phyloP scores from a whole-genome alignment of 306 rosid genomes.

The Prunus campanulata region DNA sequence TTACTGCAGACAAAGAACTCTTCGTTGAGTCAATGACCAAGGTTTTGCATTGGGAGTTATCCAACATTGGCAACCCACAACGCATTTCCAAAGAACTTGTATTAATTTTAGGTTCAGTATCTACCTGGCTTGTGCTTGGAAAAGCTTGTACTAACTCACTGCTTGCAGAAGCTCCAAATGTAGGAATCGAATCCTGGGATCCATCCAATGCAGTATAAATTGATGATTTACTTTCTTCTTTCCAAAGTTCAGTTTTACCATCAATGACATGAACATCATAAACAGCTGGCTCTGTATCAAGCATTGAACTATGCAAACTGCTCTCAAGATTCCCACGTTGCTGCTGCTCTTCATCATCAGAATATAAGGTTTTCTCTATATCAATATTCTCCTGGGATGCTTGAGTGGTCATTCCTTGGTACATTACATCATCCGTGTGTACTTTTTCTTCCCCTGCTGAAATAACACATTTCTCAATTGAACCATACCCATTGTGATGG shows the following conservation, averaged over 20 bases:
- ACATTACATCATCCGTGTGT: slow-evolving; percentile 17
- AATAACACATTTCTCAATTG: slow-evolving; percentile 21
- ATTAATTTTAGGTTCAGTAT: slow-evolving; percentile 4
- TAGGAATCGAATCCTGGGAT: slow-evolving; percentile 15
- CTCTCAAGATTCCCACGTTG: slow-evolving; percentile 21
- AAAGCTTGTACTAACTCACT: slow-evolving; percentile 8
- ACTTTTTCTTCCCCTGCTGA: slow-evolving; percentile 10
- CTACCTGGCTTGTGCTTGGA: slow-evolving; percentile 19
- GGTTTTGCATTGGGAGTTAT: slow-evolving; percentile 22
- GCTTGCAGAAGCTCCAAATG: slow-evolving; percentile 24
- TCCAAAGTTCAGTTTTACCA: slow-evolving; percentile 38
- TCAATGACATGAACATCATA: slow-evolving; percentile 69
- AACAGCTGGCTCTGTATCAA: slow-evolving; percentile 52
- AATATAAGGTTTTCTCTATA: slow-evolving; percentile 13
- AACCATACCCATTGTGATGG: slow-evolving; percentile 23
- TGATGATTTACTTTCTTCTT: slow-evolving; percentile 30
- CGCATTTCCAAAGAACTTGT: not conserved
- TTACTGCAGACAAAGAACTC: slow-evolving; percentile 32
- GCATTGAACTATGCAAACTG: slow-evolving; percentile 20
- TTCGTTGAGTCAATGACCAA: slow-evolving; percentile 23
- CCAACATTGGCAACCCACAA: not conserved
- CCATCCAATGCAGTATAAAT: slow-evolving; percentile 25
- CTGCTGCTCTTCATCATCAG: slow-evolving; percentile 30
- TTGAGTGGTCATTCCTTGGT: slow-evolving; percentile 16
- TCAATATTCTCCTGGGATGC: slow-evolving; percentile 19